These are phyloP conservation scores for Pseudevernia furfuracea DNA, from an alignment of 495 filamentous ascomycete species.

Conservation along the genomic window DNA sequence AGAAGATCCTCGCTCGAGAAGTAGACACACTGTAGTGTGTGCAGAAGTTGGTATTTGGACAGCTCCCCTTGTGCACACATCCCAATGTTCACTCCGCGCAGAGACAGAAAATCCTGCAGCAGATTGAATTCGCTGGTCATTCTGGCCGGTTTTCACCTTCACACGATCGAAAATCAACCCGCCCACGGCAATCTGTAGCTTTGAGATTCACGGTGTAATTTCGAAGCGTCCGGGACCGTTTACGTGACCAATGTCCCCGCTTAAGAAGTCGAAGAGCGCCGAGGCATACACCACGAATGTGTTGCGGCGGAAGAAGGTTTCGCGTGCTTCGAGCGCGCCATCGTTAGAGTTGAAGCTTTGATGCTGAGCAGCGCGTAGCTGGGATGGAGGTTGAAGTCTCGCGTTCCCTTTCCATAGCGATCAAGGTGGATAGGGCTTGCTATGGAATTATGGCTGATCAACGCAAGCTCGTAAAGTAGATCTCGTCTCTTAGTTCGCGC, in stretches of 20 bases:
- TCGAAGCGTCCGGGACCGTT: neutral
- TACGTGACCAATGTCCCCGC: neutral
- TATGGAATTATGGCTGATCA: neutral
- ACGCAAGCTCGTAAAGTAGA: too few relatives aligned
- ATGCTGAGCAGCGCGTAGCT: neutral
- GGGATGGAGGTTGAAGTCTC: neutral
- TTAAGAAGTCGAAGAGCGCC: neutral
- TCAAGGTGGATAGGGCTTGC: neutral
- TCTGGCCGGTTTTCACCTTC: too few relatives aligned
- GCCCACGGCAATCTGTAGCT: too few relatives aligned
- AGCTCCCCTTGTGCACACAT: neutral
- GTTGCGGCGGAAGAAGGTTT: neutral
- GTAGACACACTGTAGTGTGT: neutral
- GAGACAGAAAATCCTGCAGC: too few relatives aligned
- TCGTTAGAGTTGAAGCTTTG: neutral
- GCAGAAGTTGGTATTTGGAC: neutral
- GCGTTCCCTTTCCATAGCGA: neutral
- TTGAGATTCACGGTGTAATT: too few relatives aligned
- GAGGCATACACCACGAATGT: neutral
- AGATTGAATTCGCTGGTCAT: too few relatives aligned
- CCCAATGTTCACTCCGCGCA: neutral
- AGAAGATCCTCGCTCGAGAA: neutral
- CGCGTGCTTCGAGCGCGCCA: neutral
- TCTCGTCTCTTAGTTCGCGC: too few relatives aligned
- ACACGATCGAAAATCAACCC: too few relatives aligned